Conservation (phyloP, 129 eudicot species). For the Kitagawia praeruptora region DNA sequence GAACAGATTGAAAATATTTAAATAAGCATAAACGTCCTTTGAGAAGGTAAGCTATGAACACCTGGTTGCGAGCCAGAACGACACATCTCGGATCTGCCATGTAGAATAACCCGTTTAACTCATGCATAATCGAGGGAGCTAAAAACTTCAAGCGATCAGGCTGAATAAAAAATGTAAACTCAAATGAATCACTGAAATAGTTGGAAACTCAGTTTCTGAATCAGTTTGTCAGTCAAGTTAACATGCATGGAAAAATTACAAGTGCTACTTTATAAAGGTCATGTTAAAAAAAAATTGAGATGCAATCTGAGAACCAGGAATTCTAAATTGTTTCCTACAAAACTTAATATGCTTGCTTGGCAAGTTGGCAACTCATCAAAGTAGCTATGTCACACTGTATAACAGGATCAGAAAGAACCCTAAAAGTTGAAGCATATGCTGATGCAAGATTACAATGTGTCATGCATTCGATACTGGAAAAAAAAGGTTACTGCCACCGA, state of each 20-base stretch:
- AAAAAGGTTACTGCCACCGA: too few relatives aligned
- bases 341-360: background rate
- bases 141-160: constrained; percentile 85
- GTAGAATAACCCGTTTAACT: constrained; percentile 54
- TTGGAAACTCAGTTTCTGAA: background rate
- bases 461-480: background rate
- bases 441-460: background rate
- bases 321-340: background rate
- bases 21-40: too few relatives aligned
- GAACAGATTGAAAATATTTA: too few relatives aligned
- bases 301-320: background rate
- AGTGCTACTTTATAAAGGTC: too few relatives aligned
- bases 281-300: background rate
- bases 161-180: constrained; percentile 29
- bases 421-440: background rate
- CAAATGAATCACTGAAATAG: background rate
- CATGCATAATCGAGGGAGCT: constrained; percentile 76
- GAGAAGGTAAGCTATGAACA: constrained; percentile 7
- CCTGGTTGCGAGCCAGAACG: constrained; percentile 87
- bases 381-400: too few relatives aligned
- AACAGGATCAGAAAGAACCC: background rate
- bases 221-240: background rate
- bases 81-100: constrained; percentile 52
- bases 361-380: background rate
- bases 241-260: background rate